These are phyloP conservation scores for Orbilia ellipsospora DNA, from an alignment of 2,329 filamentous ascomycete species.

Conservation along the genomic window DNA sequence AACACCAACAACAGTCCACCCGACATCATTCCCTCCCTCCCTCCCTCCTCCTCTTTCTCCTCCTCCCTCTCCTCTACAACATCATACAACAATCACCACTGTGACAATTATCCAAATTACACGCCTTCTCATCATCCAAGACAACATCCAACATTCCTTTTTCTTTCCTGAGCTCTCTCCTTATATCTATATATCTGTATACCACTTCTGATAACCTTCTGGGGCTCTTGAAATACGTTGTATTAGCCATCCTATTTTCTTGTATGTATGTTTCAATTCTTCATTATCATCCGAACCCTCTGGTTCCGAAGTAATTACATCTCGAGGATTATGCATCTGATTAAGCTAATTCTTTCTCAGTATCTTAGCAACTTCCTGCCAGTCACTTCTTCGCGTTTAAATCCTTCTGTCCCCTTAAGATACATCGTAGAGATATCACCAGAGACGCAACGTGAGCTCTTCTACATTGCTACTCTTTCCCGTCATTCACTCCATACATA, in stretches of 20 bases:
- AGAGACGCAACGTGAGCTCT: constrained; percentile 13
- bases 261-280: not conserved
- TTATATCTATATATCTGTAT: not conserved
- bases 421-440: not conserved
- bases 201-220: not conserved
- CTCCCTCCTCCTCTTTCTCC: not conserved
- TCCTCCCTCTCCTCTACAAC: constrained; percentile 6
- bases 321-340: not conserved
- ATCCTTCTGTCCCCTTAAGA: not conserved
- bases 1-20: not conserved
- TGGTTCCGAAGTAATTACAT: not conserved
- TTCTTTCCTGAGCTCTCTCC: not conserved
- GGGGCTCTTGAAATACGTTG: not conserved
- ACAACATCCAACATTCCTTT: constrained; percentile 22
- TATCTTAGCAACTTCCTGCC: not conserved
- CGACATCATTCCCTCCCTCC: not conserved
- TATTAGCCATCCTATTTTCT: not conserved
- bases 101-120: not conserved
- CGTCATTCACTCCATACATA: not conserved
- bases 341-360: not conserved
- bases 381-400: too few relatives aligned
- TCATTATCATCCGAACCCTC: not conserved
- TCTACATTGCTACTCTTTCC: not conserved
- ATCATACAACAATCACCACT: not conserved
- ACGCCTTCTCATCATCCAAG: constrained; percentile 17